Evolutionary conservation across 768 basidiomycete genomes (phyloP), one percentile per base, ranked within the genome.

Genomic region (Boletus barrowsii): DNA sequence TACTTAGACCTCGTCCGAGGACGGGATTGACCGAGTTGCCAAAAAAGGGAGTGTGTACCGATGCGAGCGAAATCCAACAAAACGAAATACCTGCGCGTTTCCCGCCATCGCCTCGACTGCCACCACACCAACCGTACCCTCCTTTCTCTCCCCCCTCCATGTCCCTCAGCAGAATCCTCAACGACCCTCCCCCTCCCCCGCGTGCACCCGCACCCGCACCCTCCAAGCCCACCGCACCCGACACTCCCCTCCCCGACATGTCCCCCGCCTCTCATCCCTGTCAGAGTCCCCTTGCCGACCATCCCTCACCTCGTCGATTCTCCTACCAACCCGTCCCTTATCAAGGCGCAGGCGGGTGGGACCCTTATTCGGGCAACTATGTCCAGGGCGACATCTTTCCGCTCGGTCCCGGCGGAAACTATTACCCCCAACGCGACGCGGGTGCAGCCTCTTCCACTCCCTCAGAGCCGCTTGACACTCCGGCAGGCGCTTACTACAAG

Each of bases 161-260:
- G 88, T 90, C 88, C 47, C 82, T 90, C 69, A 84, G 83, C 62
- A 79, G 83, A 61, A 90, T 90, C 57, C 83, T 90, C 73, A 90
- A 90, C 73, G 83, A 89, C 73, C 84, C 87, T 59, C 79, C 86
- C 41, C 71, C 75, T 32, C 73, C 76, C 20, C 55, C 76, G 20
- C 55, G 29, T 29, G 29, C 29, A 9, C 29, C 29, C 47, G 65
- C 69, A 43, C 45, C 60, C 41, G 50, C 8, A 7, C 42, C 42
- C 11, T 18, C 22, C 22, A 35, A 47, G 22, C 51, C 58, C 53
- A 42, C 60, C 54, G 39, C 57, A 49, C 33, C 57, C 61, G 66
- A 69, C 58, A 30, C 61, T 24, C 51, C 66, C 0, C 29, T 55
- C 37, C 44, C 59, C 39, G 64, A 64, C 55, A 66, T 65, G 39